Evolutionary conservation across 768 basidiomycete genomes (phyloP).

Genomic region (Cytidiella melzeri): DNA sequence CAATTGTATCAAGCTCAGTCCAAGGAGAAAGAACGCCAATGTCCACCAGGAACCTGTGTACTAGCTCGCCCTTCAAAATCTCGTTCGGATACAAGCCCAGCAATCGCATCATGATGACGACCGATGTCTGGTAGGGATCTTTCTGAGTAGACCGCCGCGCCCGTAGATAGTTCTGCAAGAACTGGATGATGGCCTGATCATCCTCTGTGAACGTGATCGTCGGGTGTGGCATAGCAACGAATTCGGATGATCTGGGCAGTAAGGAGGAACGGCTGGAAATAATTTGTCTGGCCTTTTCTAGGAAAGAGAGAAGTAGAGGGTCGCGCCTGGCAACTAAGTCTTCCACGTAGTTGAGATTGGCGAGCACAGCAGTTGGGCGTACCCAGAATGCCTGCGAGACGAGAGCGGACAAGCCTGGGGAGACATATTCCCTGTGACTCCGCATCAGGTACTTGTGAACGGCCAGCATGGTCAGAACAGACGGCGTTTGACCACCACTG

Average conservation of each 20-base stretch:
- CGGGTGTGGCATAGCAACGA: slow-evolving; percentile 22
- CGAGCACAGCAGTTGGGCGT: slow-evolving; percentile 53
- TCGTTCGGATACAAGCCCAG: slow-evolving; percentile 34
- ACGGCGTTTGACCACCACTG: neutral
- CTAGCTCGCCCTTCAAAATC: slow-evolving; percentile 27
- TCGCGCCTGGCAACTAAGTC: slow-evolving; percentile 39
- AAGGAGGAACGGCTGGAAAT: slow-evolving; percentile 30
- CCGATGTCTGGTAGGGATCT: slow-evolving; percentile 53
- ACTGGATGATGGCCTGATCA: slow-evolving; percentile 54
- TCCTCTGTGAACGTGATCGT: slow-evolving; percentile 40
- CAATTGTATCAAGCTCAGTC: slow-evolving; percentile 45
- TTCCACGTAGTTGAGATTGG: slow-evolving; percentile 41
- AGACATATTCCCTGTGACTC: slow-evolving; percentile 45
- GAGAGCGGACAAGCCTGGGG: slow-evolving; percentile 40
- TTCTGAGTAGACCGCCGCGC: slow-evolving; percentile 42
- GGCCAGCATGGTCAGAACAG: slow-evolving; percentile 37
- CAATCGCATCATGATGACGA: slow-evolving; percentile 52
- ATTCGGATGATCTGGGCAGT: slow-evolving; percentile 24
- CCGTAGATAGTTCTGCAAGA: slow-evolving; percentile 51
- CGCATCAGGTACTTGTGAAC: slow-evolving; percentile 64
- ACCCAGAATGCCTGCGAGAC: slow-evolving; percentile 49
- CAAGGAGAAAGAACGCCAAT: slow-evolving; percentile 76
- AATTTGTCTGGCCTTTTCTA: slow-evolving; percentile 40
- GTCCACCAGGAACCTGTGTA: slow-evolving; percentile 52
- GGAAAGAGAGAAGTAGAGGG: slow-evolving; percentile 42